Evolutionary conservation across 2,329 filamentous ascomycete genomes (phyloP).

Genomic region (Ophiostoma montium): DNA sequence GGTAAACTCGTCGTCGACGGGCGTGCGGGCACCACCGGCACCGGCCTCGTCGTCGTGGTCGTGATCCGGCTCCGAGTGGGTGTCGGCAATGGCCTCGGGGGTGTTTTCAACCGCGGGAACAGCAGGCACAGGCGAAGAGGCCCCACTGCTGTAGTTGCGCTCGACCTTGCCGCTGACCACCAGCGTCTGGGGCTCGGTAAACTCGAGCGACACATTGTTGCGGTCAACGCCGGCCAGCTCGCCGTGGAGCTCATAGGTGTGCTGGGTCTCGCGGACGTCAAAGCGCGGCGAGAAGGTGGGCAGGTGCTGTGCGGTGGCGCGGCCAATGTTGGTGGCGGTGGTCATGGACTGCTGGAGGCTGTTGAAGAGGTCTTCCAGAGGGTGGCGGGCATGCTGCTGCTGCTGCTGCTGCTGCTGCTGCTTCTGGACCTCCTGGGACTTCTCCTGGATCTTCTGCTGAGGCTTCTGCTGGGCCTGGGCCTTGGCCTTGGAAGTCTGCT

Average conservation of each 20-base stretch:
- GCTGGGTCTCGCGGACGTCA: conserved; percentile 57
- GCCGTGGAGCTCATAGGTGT: conserved; percentile 62
- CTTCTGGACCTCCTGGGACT: background rate
- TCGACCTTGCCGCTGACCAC: conserved; percentile 57
- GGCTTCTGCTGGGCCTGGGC: conserved; percentile 10
- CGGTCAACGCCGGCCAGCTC: conserved; percentile 65
- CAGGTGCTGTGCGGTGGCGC: conserved; percentile 23
- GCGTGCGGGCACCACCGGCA: background rate
- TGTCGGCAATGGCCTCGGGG: conserved; percentile 5
- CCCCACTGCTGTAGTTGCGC: conserved; percentile 23
- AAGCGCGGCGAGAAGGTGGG: conserved; percentile 57
- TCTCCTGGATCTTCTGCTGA: conserved; percentile 1
- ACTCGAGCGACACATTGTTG: conserved; percentile 63
- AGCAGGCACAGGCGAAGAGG: background rate
- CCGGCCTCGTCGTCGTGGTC: background rate
- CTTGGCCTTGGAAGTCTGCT: background rate
- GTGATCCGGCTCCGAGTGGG: conserved; percentile 2
- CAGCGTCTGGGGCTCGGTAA: conserved; percentile 61
- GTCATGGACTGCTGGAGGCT: background rate
- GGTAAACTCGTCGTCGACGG: conserved; percentile 20
- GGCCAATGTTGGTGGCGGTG: background rate
- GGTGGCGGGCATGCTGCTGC: background rate
- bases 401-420: background rate
- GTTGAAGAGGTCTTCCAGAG: background rate
- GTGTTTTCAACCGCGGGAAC: background rate